Percentiles rank a stretch among this genome's conserved stretches.
Conservation (phyloP, 75 land plant species). For the Selaginella moellendorffii region DNA sequence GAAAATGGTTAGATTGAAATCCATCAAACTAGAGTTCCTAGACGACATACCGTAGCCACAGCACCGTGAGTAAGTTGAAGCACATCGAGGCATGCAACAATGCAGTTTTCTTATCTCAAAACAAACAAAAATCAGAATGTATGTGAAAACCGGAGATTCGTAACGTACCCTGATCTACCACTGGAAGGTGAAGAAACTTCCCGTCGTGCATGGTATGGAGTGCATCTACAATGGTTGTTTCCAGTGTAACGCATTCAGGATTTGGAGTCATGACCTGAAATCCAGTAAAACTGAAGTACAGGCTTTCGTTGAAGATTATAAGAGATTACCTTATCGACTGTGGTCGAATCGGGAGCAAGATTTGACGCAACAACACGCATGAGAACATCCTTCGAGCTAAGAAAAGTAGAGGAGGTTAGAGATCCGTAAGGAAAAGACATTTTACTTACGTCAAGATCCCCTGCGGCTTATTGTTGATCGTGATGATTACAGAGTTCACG, state of each 20-base stretch:
- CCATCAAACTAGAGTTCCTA: conserved; percentile 1
- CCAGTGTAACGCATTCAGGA: conserved; percentile 70
- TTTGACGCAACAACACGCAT: conserved; percentile 81
- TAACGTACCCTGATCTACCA: conserved; percentile 63
- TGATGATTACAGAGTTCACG: conserved; percentile 59
- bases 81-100: conserved; percentile 81
- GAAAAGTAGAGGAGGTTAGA: background rate
- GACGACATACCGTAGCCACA: conserved; percentile 58
- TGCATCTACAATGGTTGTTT: conserved; percentile 82
- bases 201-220: conserved; percentile 91
- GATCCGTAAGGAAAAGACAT: background rate
- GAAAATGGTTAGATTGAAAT: background rate
- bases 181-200: conserved; percentile 81
- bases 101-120: too few relatives aligned
- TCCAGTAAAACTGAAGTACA: too few relatives aligned
- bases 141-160: too few relatives aligned
- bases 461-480: conserved; percentile 47
- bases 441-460: conserved; percentile 87
- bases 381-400: conserved; percentile 83
- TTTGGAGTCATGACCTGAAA: conserved; percentile 86
- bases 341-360: conserved; percentile 69
- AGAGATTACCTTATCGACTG: conserved; percentile 68
- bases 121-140: background rate
- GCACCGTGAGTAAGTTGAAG: conserved; percentile 89
- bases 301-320: background rate